Percentiles rank a stretch among this genome's conserved stretches.
These are phyloP conservation scores for Helotiales sp. DNA, from an alignment of 2,329 filamentous ascomycete genomes.

Conservation along the genomic window DNA sequence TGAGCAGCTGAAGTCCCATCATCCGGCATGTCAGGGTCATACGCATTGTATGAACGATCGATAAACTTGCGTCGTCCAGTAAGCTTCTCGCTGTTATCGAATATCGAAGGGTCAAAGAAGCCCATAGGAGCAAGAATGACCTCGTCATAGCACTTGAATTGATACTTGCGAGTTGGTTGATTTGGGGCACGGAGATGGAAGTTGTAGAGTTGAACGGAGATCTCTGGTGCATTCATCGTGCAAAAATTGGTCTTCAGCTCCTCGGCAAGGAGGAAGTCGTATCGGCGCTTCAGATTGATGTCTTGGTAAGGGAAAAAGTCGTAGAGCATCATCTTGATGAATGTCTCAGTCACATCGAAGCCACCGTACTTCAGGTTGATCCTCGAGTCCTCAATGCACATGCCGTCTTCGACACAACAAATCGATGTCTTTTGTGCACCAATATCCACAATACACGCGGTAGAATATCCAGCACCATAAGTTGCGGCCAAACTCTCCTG, in stretches of 20 bases:
- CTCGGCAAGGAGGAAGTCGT: slow-evolving; percentile 91
- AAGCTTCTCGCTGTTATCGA: slow-evolving; percentile 81
- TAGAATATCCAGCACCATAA: slow-evolving; percentile 92
- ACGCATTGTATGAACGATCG: slow-evolving; percentile 87
- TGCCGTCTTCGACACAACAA: slow-evolving; percentile 93
- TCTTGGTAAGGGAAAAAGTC: slow-evolving; percentile 95
- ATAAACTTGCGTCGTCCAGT: slow-evolving; percentile 77
- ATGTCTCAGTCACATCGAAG: slow-evolving; percentile 88
- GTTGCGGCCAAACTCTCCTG: slow-evolving; percentile 95
- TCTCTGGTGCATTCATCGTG: slow-evolving; percentile 85
- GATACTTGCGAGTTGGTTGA: slow-evolving; percentile 87
- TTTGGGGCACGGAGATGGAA: slow-evolving; percentile 89
- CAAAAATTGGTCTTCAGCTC: slow-evolving; percentile 93
- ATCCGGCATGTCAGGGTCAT: slow-evolving; percentile 83
- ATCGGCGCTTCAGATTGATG: slow-evolving; percentile 85
- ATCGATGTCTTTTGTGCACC: slow-evolving; percentile 97
- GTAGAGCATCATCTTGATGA: slow-evolving; percentile 96
- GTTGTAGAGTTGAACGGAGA: slow-evolving; percentile 83
- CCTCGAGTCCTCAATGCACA: slow-evolving; percentile 91
- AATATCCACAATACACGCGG: slow-evolving; percentile 92
- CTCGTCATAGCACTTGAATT: slow-evolving; percentile 97
- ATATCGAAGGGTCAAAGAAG: slow-evolving; percentile 86
- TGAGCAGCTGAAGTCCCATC: slow-evolving; percentile 88
- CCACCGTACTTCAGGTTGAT: slow-evolving; percentile 95
- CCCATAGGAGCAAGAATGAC: slow-evolving; percentile 93